Evolutionary conservation across 2,329 filamentous ascomycete species (phyloP).

Genomic region (Zymoseptoria crescenta): DNA sequence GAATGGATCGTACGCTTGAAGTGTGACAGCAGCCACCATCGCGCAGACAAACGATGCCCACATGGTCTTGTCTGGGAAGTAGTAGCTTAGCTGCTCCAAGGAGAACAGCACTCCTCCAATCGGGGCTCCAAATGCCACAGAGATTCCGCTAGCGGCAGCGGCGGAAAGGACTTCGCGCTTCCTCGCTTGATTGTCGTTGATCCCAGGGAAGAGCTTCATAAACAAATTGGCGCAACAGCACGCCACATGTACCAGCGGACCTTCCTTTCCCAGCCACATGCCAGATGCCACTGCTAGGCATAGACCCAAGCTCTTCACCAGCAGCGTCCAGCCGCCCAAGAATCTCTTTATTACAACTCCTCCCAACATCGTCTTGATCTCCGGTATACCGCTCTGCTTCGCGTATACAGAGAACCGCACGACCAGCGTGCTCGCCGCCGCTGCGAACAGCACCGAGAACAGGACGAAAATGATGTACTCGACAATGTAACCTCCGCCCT

Average conservation of each 20-base stretch:
- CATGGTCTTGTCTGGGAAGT: constrained; percentile 99
- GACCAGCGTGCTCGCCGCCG: constrained; percentile 69
- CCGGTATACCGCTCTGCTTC: constrained; percentile 90
- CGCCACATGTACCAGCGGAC: constrained; percentile 88
- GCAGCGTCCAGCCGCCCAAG: constrained; percentile 76
- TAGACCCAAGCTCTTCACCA: constrained; percentile 83
- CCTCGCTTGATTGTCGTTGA: constrained; percentile 84
- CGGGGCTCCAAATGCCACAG: constrained; percentile 86
- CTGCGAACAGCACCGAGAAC: constrained; percentile 81
- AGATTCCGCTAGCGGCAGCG: constrained; percentile 84
- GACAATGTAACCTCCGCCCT: constrained; percentile 67
- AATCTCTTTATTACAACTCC: constrained; percentile 89
- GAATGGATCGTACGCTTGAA: constrained; percentile 91
- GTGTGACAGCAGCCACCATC: constrained; percentile 92
- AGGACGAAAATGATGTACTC: constrained; percentile 81
- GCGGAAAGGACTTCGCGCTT: constrained; percentile 91
- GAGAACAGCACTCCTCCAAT: constrained; percentile 94
- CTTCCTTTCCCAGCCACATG: constrained; percentile 95
- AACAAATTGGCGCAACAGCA: constrained; percentile 94
- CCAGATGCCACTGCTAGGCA: constrained; percentile 87
- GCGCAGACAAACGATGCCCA: constrained; percentile 99
- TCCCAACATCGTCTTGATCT: constrained; percentile 93
- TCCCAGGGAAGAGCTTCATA: constrained; percentile 75
- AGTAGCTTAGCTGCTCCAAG: constrained; percentile 94
- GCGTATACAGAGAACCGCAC: constrained; percentile 79